phyloP scores from a whole-genome alignment of 441 rosid species.

The Brassica hybrid region DNA sequence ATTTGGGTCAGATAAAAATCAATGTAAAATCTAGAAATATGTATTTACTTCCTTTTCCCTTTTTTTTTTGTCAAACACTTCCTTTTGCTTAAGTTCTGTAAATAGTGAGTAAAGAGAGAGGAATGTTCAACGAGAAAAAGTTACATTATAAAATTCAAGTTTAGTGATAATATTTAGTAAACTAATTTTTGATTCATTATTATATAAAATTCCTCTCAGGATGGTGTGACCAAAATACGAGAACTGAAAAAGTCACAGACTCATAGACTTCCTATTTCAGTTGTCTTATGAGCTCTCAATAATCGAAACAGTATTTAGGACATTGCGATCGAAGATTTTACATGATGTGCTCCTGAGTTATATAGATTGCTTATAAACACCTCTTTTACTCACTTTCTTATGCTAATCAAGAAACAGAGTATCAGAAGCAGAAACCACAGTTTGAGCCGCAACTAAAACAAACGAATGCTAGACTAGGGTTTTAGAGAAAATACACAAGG shows the following conservation, averaged over 20 bases:
- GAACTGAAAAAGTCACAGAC: background rate
- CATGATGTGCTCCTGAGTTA: background rate
- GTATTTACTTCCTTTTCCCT: background rate
- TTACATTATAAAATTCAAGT: background rate
- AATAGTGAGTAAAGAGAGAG: background rate
- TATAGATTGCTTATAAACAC: too few relatives aligned
- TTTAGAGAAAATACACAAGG: background rate
- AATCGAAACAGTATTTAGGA: background rate
- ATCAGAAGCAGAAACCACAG: slow-evolving; percentile 11
- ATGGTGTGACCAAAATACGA: background rate
- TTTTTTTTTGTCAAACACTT: too few relatives aligned
- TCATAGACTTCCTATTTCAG: background rate
- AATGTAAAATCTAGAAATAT: background rate
- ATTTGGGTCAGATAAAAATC: background rate
- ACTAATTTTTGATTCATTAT: background rate
- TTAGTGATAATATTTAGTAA: background rate
- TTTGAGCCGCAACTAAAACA: background rate
- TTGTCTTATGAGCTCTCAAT: background rate
- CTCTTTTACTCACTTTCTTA: background rate
- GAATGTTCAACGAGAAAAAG: background rate
- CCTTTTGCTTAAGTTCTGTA: background rate
- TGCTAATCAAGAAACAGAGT: slow-evolving; percentile 21
- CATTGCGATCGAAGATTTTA: background rate
- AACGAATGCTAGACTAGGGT: background rate
- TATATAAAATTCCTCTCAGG: background rate